Evolutionary conservation across 2,329 filamentous ascomycete genomes (phyloP).

Genomic region (Claviceps pusilla): DNA sequence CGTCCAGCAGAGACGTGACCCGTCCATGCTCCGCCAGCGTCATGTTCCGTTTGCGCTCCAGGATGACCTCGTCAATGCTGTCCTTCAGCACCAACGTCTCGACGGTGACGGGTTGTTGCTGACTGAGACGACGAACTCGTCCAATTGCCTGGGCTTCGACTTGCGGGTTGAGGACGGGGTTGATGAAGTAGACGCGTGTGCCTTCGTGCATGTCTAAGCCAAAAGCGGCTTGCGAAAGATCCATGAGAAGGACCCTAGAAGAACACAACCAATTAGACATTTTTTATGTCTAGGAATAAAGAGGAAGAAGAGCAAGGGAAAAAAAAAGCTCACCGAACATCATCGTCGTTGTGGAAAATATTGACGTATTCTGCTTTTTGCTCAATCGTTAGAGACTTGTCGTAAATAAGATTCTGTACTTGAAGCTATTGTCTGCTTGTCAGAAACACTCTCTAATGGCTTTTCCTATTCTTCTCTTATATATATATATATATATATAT

Average conservation of each 20-base stretch:
- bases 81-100: slow-evolving; percentile 70
- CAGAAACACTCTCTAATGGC: not conserved
- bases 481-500: no score
- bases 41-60: slow-evolving; percentile 60
- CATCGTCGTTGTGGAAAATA: slow-evolving; percentile 55
- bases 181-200: slow-evolving; percentile 77
- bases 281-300: no score
- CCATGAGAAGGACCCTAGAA: slow-evolving; percentile 64
- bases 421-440: slow-evolving; percentile 28
- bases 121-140: slow-evolving; percentile 74
- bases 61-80: slow-evolving; percentile 74
- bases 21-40: slow-evolving; percentile 47
- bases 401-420: slow-evolving; percentile 51
- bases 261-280: not conserved
- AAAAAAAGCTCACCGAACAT: slow-evolving; percentile 34
- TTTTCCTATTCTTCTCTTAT: no score
- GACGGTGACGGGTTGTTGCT: slow-evolving; percentile 62
- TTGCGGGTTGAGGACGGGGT: slow-evolving; percentile 70
- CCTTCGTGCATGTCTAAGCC: slow-evolving; percentile 75
- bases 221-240: slow-evolving; percentile 76
- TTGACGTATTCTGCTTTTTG: slow-evolving; percentile 61
- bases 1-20: slow-evolving; percentile 30
- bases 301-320: slow-evolving; percentile 1
- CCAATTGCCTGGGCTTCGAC: slow-evolving; percentile 87
- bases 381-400: slow-evolving; percentile 43